Percentiles rank a stretch among this genome's conserved stretches.
Conservation (phyloP, 495 filamentous ascomycete species). For the Xylaria grammica region DNA sequence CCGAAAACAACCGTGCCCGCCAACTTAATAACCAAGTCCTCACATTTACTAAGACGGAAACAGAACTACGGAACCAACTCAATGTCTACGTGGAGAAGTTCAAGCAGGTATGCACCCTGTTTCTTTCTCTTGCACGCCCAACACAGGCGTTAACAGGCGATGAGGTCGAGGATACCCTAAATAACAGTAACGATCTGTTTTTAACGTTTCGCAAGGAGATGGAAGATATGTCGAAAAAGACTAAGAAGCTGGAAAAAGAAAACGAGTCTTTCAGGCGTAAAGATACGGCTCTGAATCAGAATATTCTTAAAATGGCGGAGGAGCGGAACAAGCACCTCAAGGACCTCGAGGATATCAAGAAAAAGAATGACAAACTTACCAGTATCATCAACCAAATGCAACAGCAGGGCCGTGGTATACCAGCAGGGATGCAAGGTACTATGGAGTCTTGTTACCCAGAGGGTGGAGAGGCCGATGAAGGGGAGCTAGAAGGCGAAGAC, state of each 20-base stretch:
- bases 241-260: constrained; percentile 95
- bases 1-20: constrained; percentile 76
- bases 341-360: constrained; percentile 79
- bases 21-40: constrained; percentile 89
- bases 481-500: constrained; percentile 77
- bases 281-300: constrained; percentile 90
- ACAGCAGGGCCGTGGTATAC: constrained; percentile 78
- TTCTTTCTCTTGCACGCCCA: constrained; percentile 33
- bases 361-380: constrained; percentile 91
- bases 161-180: constrained; percentile 97
- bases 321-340: constrained; percentile 83
- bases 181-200: constrained; percentile 98
- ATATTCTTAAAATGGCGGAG: constrained; percentile 98
- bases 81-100: constrained; percentile 99
- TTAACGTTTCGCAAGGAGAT: constrained; percentile 98
- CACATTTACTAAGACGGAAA: constrained; percentile 95
- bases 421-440: constrained; percentile 60
- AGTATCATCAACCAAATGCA: constrained; percentile 94
- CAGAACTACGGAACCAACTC: constrained; percentile 89
- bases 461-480: constrained; percentile 60
- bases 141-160: constrained; percentile 41
- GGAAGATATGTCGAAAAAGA: constrained; percentile 99
- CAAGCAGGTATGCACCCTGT: constrained; percentile 80
- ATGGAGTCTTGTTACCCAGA: constrained; percentile 58
- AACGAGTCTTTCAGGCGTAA: constrained; percentile 90